Evolutionary conservation across 352 stramenopile genomes (phyloP), one percentile per base, ranked within the genome.

Genomic region (Pseudoperonospora humuli): DNA sequence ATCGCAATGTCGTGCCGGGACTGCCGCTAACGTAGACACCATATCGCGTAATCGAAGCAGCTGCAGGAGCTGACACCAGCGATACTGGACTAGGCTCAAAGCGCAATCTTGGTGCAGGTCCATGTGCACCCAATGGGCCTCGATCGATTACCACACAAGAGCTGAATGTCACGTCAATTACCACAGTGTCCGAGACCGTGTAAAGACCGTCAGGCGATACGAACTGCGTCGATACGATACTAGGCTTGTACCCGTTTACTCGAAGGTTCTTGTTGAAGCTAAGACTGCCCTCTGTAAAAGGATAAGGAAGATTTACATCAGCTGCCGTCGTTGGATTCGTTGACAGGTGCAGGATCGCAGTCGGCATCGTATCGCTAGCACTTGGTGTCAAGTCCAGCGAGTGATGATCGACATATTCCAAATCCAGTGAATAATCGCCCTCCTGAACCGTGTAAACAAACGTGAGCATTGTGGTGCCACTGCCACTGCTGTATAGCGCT

Each of bases 341-440:
- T 11, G 81, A 77, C 2, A 70, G 38, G 40, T 85, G 73, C 18
- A 81, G 26, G 31, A 86, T 88, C 9, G 53, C 54, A n/a, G 65
- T 71, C 20, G 52, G 27, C 45, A 48, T 52, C 3, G 46, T 55
- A 38, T 58, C 53, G 24, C 32, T 53, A 11, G 52, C 44, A 11
- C 46, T 47, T n/a, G 57, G 61, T 9, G 62, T 80, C 3, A 71
- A 60, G 29, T 92, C 76, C 6, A 93, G 65, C 10, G 78, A 93
- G 45, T 91, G 80, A 35, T 84, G 66, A 39, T 93, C 81, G 14
- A 89, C 67, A 43, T 93, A 93, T 29, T 88, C 73, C 32, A 90
- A 63, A 31, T 88, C 73, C 1, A 66, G 67, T 9, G 66, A 85
- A 42, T 84, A 89, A 44, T 93, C 81, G 14, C 59, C 59, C 34